Base-by-base conservation (phyloP, 495 filamentous ascomycete species). In the Melanomma pulvis-pyrius region DNA sequence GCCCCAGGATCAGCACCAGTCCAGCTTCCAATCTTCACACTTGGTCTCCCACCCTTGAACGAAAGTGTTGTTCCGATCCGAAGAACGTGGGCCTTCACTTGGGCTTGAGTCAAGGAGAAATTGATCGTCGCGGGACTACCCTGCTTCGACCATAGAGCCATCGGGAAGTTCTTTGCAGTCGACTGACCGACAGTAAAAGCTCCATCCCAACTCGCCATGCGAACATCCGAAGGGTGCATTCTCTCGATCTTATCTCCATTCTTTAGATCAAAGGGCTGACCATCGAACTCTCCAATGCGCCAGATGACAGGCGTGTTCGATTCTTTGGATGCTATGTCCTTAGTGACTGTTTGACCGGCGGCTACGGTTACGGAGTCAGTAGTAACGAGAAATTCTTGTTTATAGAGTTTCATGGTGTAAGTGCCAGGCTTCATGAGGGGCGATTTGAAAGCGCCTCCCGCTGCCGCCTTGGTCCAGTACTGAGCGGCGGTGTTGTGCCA, bases 211-310 rank as follows among this genome's bases (percentile, higher is more conserved):
- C 24, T 62, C 1, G 22, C 48, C 65, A 68, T 68, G 4, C 65
- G 49, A 13, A 52, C 50, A 36, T 68, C 65, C 8, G 58, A 62
- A 1, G 65, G 65, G 41, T 68, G 65, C 65, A 68, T 68, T 26
- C 65, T 48, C 51, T 56, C 52, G 24, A 68, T 68, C 59, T 68
- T 68, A 36, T 68, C 65, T 1, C 65, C 65, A 36, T 68, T 68
- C 51, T 63, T 68, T 9, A 68, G 52, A 11, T 68, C 65, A 13
- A 56, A 41, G 7, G 65, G 65, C 25, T 55, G 58, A 12, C 65
- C 65, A 34, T 68, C 65, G 25, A 68, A 68, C 0, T 68, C 49
- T 22, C 65, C 65, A 30, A 68, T 63, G 30, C 65, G 58, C 65
- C 65, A 68, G 12, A 68, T 57, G n/a, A 63, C 52, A 5, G 58